phyloP scores from a whole-genome alignment of 2,329 filamentous ascomycete species.

The Fusarium albidum region DNA sequence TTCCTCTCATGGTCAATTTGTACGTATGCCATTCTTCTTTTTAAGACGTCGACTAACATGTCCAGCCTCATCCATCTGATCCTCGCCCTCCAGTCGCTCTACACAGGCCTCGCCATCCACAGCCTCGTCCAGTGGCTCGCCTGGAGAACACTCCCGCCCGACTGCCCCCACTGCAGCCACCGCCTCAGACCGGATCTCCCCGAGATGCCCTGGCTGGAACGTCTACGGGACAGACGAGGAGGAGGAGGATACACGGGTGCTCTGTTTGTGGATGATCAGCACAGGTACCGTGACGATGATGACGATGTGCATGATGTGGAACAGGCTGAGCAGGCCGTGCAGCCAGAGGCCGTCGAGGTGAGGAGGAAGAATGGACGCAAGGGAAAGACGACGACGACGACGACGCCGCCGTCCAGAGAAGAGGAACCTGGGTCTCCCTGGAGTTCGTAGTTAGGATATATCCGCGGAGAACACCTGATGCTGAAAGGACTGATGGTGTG shows the following conservation, averaged over 20 bases:
- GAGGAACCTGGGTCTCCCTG: conserved; percentile 31
- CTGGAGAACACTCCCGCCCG: conserved; percentile 48
- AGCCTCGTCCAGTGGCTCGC: conserved; percentile 49
- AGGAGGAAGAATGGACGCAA: conserved; percentile 36
- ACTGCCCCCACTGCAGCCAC: conserved; percentile 52
- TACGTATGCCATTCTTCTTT: conserved; percentile 33
- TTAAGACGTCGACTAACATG: conserved; percentile 1
- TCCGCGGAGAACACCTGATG: neutral
- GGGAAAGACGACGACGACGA: conserved; percentile 33
- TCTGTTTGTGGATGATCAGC: conserved; percentile 37
- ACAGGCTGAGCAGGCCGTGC: conserved; percentile 13
- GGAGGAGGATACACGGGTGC: conserved; percentile 25
- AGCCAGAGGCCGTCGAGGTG: conserved; percentile 35
- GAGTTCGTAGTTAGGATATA: conserved; percentile 21
- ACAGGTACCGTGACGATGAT: conserved; percentile 41
- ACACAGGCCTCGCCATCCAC: conserved; percentile 51
- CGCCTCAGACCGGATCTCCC: conserved; percentile 49
- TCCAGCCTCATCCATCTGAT: conserved; percentile 49
- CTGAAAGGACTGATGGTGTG: neutral
- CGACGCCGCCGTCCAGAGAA: conserved; percentile 30
- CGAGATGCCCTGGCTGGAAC: conserved; percentile 46
- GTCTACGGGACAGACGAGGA: conserved; percentile 29
- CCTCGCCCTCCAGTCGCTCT: conserved; percentile 48
- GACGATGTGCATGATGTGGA: conserved; percentile 21
- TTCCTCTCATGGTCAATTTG: conserved; percentile 53